These are phyloP conservation scores for Cryphonectria carpinicola DNA, from an alignment of 2,329 filamentous ascomycete genomes.

Conservation along the genomic window DNA sequence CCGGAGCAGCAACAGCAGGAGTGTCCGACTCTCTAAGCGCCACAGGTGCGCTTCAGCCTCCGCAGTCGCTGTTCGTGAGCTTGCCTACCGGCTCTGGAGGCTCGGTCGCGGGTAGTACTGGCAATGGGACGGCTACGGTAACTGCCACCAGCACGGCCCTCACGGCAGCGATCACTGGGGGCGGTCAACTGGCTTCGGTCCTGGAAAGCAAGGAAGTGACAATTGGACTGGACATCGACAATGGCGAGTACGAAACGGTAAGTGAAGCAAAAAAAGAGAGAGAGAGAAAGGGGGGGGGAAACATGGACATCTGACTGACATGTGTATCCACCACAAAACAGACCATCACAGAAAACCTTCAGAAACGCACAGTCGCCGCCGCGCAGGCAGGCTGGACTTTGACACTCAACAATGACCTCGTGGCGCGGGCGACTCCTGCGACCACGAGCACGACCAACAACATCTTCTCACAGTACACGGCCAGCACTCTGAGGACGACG, in stretches of 20 bases:
- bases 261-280: neutral
- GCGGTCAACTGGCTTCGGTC: neutral
- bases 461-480: neutral
- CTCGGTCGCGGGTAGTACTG: neutral
- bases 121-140: neutral
- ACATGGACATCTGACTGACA: neutral
- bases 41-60: neutral
- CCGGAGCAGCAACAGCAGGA: no score
- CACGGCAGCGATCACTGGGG: constrained; percentile 13
- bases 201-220: constrained; percentile 9
- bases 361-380: constrained; percentile 19
- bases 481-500: constrained; percentile 6
- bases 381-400: constrained; percentile 14
- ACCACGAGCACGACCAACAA: neutral
- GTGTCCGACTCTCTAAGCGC: neutral
- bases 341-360: constrained; percentile 26
- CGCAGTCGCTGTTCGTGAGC: neutral
- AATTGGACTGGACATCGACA: constrained; percentile 23
- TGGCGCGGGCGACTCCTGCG: constrained; percentile 11
- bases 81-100: neutral
- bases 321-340: neutral
- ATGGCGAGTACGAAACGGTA: constrained; percentile 23
- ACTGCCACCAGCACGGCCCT: constrained; percentile 14
- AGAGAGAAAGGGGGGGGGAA: neutral
- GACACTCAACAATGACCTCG: constrained; percentile 13